These are phyloP conservation scores for Globisporangium paroecandrum DNA, from an alignment of 352 stramenopile species.

Conservation along the genomic window DNA sequence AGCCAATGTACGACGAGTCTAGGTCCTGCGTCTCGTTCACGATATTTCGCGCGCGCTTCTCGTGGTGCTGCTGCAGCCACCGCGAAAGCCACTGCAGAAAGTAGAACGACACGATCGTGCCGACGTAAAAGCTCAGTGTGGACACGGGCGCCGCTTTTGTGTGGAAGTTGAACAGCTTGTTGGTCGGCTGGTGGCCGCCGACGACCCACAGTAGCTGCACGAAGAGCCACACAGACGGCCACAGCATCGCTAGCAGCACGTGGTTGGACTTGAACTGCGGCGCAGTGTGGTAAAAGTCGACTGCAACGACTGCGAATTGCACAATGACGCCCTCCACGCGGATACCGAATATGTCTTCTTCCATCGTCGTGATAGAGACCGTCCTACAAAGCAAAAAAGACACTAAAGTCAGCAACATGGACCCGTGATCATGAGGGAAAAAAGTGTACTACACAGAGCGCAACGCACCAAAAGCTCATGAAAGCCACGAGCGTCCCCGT, in stretches of 20 bases:
- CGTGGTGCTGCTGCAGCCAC: slow-evolving; percentile 32
- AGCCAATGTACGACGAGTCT: slow-evolving; percentile 27
- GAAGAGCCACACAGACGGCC: slow-evolving; percentile 49
- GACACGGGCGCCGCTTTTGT: slow-evolving; percentile 33
- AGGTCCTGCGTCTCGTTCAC: slow-evolving; percentile 20
- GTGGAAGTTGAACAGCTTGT: slow-evolving; percentile 60
- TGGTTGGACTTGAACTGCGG: slow-evolving; percentile 59
- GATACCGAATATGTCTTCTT: slow-evolving; percentile 26
- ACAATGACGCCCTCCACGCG: slow-evolving; percentile 34
- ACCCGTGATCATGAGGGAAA: too few species aligned
- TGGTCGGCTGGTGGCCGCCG: slow-evolving; percentile 49
- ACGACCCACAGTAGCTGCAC: slow-evolving; percentile 58
- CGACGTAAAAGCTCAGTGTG: slow-evolving; percentile 31
- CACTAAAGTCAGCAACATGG: not conserved
- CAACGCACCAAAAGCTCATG: slow-evolving; percentile 56
- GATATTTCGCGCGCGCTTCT: slow-evolving; percentile 20
- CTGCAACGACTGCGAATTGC: slow-evolving; percentile 41
- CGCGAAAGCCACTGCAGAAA: slow-evolving; percentile 32
- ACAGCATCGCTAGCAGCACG: slow-evolving; percentile 56
- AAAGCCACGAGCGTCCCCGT: slow-evolving; percentile 43
- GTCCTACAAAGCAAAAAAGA: slow-evolving; percentile 20
- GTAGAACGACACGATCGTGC: slow-evolving; percentile 43
- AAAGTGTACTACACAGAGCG: not conserved
- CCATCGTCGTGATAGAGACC: slow-evolving; percentile 38
- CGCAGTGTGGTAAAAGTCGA: slow-evolving; percentile 65